Evolutionary conservation across 495 filamentous ascomycete species (phyloP).

Genomic region (Trichoderma asperelloides): DNA sequence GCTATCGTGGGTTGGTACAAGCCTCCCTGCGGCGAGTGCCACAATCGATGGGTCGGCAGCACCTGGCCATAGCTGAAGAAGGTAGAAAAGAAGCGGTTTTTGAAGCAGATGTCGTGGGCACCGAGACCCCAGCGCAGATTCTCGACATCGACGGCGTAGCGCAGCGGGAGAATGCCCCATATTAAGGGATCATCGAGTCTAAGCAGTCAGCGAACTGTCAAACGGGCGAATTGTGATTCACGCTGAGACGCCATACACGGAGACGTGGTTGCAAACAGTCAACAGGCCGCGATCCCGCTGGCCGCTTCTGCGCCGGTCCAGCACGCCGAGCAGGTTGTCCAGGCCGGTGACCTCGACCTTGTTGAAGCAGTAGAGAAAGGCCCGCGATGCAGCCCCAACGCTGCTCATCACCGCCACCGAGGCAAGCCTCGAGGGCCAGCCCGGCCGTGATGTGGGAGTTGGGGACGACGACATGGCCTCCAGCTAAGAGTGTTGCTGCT

Average conservation of each 20-base stretch:
- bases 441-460: constrained; percentile 23
- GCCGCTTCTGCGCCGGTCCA: constrained; percentile 63
- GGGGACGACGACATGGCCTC: constrained; percentile 1
- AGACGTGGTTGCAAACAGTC: constrained; percentile 96
- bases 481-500: neutral
- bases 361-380: constrained; percentile 42
- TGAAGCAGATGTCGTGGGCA: constrained; percentile 89
- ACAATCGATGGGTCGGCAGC: constrained; percentile 73
- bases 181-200: constrained; percentile 92
- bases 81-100: constrained; percentile 48
- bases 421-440: constrained; percentile 43
- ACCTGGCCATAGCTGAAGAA: constrained; percentile 88
- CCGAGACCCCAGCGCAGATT: constrained; percentile 81
- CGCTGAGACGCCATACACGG: constrained; percentile 62
- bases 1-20: constrained; percentile 85
- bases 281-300: constrained; percentile 69
- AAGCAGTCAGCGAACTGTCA: constrained; percentile 10
- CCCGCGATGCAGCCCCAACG: constrained; percentile 32
- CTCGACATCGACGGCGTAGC: constrained; percentile 56
- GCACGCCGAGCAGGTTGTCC: constrained; percentile 61
- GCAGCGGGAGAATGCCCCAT: constrained; percentile 76
- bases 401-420: constrained; percentile 47
- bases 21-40: constrained; percentile 64
- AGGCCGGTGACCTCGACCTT: constrained; percentile 59
- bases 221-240: neutral